These are phyloP conservation scores for Debaryomycetaceae sp. DNA, from an alignment of 1,139 yeast species.

Conservation along the genomic window DNA sequence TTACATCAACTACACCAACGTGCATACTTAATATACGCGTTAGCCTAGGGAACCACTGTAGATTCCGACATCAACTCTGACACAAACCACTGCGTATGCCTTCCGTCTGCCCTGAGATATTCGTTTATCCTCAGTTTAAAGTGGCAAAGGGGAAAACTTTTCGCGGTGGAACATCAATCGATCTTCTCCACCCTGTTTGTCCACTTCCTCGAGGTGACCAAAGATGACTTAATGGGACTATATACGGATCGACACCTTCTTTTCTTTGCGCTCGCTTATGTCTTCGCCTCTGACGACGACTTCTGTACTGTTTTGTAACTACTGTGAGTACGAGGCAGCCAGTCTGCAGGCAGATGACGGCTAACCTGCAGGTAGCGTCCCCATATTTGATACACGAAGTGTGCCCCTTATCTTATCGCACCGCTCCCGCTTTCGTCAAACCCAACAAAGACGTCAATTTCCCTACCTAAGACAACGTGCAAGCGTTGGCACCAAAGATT, in stretches of 20 bases:
- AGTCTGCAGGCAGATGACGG: neutral
- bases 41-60: neutral
- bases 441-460: constrained; percentile 4
- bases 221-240: constrained; percentile 35
- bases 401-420: constrained; percentile 7
- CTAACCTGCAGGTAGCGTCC: constrained; percentile 4
- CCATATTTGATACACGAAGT: no score
- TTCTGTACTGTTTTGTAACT: constrained; percentile 1
- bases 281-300: neutral
- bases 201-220: constrained; percentile 10
- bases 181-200: constrained; percentile 50
- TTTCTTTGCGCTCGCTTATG: neutral
- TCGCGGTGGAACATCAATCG: constrained; percentile 41
- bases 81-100: constrained; percentile 41
- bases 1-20: neutral
- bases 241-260: constrained; percentile 34
- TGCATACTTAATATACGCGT: neutral
- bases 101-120: constrained; percentile 50
- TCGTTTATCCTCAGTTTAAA: constrained; percentile 51
- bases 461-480: no score
- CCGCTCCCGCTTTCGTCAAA: constrained; percentile 2
- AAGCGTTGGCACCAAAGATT: neutral
- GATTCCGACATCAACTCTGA: neutral
- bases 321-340: neutral
- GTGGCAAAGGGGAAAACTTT: constrained; percentile 45